A percentile compares a stretch with the other conserved stretches of the same genome.
These are phyloP conservation scores for Metschnikowia vanudenii DNA, from an alignment of 805 yeast species.

Conservation along the genomic window DNA sequence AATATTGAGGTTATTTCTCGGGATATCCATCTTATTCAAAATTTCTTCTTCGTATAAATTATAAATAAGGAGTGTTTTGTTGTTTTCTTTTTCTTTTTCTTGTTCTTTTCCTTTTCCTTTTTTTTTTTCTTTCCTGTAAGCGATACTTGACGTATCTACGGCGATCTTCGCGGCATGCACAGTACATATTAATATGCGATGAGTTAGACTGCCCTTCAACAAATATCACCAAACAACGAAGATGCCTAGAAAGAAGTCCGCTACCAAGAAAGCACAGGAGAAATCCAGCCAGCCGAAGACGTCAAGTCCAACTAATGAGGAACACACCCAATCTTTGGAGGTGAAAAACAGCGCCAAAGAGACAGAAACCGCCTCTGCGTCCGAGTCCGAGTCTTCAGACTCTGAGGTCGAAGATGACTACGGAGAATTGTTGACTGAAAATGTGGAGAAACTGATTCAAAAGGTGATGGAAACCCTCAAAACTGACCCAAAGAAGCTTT, in stretches of 20 bases:
- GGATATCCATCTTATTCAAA: too few species aligned
- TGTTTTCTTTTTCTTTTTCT: neutral
- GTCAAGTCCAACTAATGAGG: neutral
- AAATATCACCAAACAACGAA: neutral
- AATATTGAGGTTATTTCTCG: too few species aligned
- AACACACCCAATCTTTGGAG: neutral
- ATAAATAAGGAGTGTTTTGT: too few species aligned
- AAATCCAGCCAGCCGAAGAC: constrained; percentile 23
- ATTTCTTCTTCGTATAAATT: too few species aligned
- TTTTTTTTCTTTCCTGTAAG: neutral
- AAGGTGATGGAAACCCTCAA: constrained; percentile 70
- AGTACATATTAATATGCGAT: constrained; percentile 9
- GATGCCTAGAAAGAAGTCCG: constrained; percentile 89
- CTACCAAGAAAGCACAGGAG: constrained; percentile 66
- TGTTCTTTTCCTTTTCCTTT: neutral
- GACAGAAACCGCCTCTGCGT: constrained; percentile 27
- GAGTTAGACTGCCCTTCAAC: constrained; percentile 9
- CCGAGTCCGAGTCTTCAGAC: constrained; percentile 36
- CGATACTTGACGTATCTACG: too few species aligned
- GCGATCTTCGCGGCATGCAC: constrained; percentile 7
- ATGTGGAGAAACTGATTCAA: constrained; percentile 76
- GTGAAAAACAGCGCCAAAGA: constrained; percentile 23
- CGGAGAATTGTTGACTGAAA: constrained; percentile 84
- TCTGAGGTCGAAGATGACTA: constrained; percentile 84
- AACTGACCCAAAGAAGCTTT: constrained; percentile 60